These are phyloP conservation scores for Avicennia marina DNA, from an alignment of 257 asterid genomes.

Conservation along the genomic window DNA sequence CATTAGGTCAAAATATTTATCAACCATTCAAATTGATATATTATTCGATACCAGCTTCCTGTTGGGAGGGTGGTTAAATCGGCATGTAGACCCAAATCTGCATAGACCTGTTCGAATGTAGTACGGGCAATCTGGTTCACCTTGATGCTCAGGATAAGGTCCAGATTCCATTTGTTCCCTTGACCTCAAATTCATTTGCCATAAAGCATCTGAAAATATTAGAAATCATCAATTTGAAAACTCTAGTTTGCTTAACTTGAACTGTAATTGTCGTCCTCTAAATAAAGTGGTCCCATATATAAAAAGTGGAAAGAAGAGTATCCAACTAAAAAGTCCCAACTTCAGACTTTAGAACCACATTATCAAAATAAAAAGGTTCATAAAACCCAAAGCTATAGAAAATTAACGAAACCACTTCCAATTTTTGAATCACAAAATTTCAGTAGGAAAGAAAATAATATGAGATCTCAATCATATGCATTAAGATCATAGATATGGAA, in stretches of 20 bases:
- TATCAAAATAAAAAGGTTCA: no score
- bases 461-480: constrained; percentile 6
- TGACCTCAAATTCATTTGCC: constrained; percentile 54
- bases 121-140: constrained; percentile 64
- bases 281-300: background rate
- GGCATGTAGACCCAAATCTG: constrained; percentile 63
- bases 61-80: constrained; percentile 67
- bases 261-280: background rate
- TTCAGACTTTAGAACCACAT: background rate
- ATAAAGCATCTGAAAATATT: constrained; percentile 30
- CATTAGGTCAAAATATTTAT: no score
- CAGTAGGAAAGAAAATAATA: constrained; percentile 1
- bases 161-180: constrained; percentile 46
- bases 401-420: background rate
- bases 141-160: constrained; percentile 59
- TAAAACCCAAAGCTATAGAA: background rate
- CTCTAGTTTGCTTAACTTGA: constrained; percentile 13
- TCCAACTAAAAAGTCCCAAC: background rate
- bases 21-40: constrained; percentile 2
- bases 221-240: background rate
- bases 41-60: constrained; percentile 47
- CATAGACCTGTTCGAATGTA: constrained; percentile 69
- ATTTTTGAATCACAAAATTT: background rate
- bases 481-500: background rate
- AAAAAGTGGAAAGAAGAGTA: background rate